Base-by-base conservation (phyloP, 768 basidiomycete genomes). In the Sarcomyxa edulis region DNA sequence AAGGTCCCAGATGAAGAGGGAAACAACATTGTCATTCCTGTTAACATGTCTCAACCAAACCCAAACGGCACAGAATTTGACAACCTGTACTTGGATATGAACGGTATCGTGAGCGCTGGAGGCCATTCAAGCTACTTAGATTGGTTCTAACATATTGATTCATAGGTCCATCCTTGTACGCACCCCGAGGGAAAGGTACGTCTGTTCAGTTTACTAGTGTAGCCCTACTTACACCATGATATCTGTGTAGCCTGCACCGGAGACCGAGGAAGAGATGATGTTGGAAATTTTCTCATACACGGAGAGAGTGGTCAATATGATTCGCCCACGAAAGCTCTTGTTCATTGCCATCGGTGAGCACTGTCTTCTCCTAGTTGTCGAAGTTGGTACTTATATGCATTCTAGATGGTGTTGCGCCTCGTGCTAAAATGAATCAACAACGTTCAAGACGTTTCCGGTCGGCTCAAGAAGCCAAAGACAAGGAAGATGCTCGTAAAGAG, bases 341-440 rank as follows among this genome's bases (percentile, higher is more conserved):
- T 93, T 97, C 68, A 97, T 99, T 91, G 96, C 96, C 34, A 95
- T 99, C 51, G 95, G 94, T 91, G 37, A 44, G 78, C 62, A 20
- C 21, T 24, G 16, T 19, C 18, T 27, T 15, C 9, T 22, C 4
- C 29, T 12, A 7, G 7, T 22, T 18, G 6, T n/a, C 11, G 6
- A 12, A 42, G 39, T 32, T 47, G 23, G 26, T 34, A 33, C 23
- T 22, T 16, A 20, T 36, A n/a, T 19, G 35, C 23, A 4, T 39
- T 29, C 28, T 40, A 95, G 94, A 98, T 53, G 95, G 95, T 43
- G 95, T 97, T 15, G 95, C 95, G 7, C 95, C 95, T 22, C 81
- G 95, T 52, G 96, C 96, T 27, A 99, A 99, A 67, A 99, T 99
- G 96, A 99, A 99, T 57, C 96, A 99, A 55, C 96, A 99, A 59